Percentiles rank a stretch among this genome's conserved stretches.
phyloP scores from a whole-genome alignment of 1,139 yeast species.

The Nakaseomyces bracarensis region DNA sequence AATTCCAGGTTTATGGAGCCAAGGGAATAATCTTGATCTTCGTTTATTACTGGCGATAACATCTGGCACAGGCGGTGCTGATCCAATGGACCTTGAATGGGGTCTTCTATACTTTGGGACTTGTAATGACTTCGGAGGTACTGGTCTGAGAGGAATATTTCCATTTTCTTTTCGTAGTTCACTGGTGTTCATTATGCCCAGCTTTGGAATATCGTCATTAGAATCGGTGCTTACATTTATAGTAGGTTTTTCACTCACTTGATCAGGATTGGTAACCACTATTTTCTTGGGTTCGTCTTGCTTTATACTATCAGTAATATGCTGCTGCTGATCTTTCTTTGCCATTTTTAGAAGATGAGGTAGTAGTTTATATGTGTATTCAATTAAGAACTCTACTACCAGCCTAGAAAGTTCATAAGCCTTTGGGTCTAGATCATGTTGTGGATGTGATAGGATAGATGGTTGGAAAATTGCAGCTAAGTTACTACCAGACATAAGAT shows the following conservation, averaged over 20 bases:
- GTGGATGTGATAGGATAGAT: conserved; percentile 82
- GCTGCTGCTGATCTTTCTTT: conserved; percentile 21
- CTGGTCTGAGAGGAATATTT: conserved; percentile 2
- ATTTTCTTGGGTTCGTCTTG: conserved; percentile 8
- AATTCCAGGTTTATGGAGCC: conserved; percentile 27
- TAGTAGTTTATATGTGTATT: conserved; percentile 69
- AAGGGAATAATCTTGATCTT: conserved; percentile 24
- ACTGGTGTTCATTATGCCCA: background rate
- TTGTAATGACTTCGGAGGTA: conserved; percentile 12
- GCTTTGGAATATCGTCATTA: background rate
- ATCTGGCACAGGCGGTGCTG: conserved; percentile 46
- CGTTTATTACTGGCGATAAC: conserved; percentile 32
- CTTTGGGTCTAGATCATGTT: conserved; percentile 83
- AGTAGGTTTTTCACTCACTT: background rate
- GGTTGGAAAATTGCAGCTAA: conserved; percentile 96
- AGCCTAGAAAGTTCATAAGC: conserved; percentile 83
- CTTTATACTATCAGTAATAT: conserved; percentile 3
- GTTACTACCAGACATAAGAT: conserved; percentile 88
- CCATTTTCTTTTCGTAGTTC: background rate
- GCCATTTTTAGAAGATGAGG: conserved; percentile 42
- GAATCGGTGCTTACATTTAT: background rate
- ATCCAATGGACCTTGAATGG: conserved; percentile 54
- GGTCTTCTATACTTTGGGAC: conserved; percentile 34
- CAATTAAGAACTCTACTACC: conserved; percentile 83
- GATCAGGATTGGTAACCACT: conserved; percentile 9